phyloP scores from a whole-genome alignment of 495 filamentous ascomycete species.

The Tetracladium setigerum region DNA sequence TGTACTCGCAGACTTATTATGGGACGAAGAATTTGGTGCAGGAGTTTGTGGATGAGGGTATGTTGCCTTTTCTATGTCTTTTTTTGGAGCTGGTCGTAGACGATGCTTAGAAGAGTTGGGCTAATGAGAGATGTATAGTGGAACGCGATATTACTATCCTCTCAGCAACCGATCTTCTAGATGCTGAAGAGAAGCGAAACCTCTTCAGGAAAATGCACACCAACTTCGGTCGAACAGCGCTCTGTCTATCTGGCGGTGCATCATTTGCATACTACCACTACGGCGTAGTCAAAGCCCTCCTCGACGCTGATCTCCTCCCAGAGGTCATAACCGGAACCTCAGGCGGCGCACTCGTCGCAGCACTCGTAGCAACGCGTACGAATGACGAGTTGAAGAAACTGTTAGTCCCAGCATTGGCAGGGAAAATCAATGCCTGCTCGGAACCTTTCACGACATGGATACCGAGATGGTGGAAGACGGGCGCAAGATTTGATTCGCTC shows the following conservation, averaged over 20 bases:
- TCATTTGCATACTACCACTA: conserved; percentile 97
- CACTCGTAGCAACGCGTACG: conserved; percentile 79
- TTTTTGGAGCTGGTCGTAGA: neutral
- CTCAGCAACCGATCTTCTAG: conserved; percentile 53
- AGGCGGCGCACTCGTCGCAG: conserved; percentile 87
- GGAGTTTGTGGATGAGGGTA: conserved; percentile 77
- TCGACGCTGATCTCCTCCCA: conserved; percentile 80
- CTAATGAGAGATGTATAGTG: conserved; percentile 25
- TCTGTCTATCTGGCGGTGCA: conserved; percentile 91
- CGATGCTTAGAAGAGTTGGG: neutral
- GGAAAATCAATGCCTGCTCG: conserved; percentile 77
- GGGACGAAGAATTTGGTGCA: conserved; percentile 92
- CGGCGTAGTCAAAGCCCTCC: conserved; percentile 81
- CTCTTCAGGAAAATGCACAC: conserved; percentile 82
- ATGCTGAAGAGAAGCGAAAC: conserved; percentile 66
- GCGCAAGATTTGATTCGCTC: conserved; percentile 86
- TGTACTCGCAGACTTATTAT: conserved; percentile 95
- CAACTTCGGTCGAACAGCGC: conserved; percentile 86
- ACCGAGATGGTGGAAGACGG: conserved; percentile 81
- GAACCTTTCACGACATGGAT: conserved; percentile 72
- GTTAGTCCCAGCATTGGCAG: conserved; percentile 76
- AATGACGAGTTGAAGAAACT: conserved; percentile 82
- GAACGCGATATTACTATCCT: conserved; percentile 59
- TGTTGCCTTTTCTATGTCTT: conserved; percentile 4
- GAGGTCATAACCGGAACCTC: conserved; percentile 95